Percentiles rank a stretch among this genome's conserved stretches.
Conservation (phyloP, 2,329 filamentous ascomycete genomes). For the Phyllachora maydis region DNA sequence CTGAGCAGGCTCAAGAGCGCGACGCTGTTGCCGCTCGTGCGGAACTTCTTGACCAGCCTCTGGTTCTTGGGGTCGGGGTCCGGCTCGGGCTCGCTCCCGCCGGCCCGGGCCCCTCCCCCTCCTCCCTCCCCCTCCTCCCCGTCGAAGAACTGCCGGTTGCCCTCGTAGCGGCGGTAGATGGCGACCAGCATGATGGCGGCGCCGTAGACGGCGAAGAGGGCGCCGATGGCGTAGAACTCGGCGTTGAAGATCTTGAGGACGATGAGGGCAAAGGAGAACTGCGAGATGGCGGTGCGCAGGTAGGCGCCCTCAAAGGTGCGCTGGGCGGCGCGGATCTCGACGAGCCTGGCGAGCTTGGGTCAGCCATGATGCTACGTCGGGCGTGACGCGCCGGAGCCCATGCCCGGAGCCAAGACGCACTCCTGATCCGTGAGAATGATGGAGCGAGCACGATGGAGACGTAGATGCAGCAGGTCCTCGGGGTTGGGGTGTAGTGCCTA, state of each 20-base stretch:
- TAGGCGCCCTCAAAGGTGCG: conserved; percentile 96
- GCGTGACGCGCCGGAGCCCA: neutral
- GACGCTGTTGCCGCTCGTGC: conserved; percentile 43
- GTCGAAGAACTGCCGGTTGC: conserved; percentile 83
- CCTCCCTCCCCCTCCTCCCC: conserved; percentile 17
- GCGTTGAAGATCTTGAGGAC: conserved; percentile 92
- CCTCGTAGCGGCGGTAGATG: conserved; percentile 71
- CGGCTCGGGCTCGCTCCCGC: too few species aligned
- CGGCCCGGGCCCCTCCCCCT: conserved; percentile 5
- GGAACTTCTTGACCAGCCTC: conserved; percentile 27
- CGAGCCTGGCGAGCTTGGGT: conserved; percentile 29
- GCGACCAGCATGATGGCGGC: conserved; percentile 67
- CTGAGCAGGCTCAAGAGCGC: conserved; percentile 34
- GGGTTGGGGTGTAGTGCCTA: conserved; percentile 23
- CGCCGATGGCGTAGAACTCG: conserved; percentile 95
- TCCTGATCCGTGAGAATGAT: conserved; percentile 66
- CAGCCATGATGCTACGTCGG: neutral
- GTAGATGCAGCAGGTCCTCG: conserved; percentile 55
- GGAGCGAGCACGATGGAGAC: conserved; percentile 65
- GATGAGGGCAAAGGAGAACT: conserved; percentile 88
- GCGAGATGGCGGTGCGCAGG: conserved; percentile 78
- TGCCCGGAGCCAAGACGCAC: conserved; percentile 17
- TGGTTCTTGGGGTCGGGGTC: too few species aligned
- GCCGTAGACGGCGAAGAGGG: conserved; percentile 83
- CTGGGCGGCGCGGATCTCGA: conserved; percentile 87